Evolutionary conservation across 768 basidiomycete genomes (phyloP).

Genomic region (Rhodotorula toruloides): DNA sequence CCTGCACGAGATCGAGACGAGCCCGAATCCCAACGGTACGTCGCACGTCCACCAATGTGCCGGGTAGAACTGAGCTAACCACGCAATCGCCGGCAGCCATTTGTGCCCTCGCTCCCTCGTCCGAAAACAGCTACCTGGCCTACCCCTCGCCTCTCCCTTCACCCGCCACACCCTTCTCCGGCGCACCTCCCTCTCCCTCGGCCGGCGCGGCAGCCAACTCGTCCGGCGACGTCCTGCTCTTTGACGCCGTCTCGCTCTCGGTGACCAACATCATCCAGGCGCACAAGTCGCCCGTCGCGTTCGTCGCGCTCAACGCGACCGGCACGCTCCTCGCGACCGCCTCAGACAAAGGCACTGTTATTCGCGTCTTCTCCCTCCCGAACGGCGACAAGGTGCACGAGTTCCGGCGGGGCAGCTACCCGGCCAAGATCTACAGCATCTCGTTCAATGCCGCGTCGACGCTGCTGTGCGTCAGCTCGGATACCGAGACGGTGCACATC

Average conservation of each 20-base stretch:
- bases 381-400: constrained; percentile 90
- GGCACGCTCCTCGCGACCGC: constrained; percentile 90
- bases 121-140: constrained; percentile 87
- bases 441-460: constrained; percentile 77
- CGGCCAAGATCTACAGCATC: constrained; percentile 75
- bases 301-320: constrained; percentile 73
- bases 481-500: constrained; percentile 92
- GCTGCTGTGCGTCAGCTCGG: constrained; percentile 82
- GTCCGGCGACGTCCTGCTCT: constrained; percentile 75
- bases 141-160: constrained; percentile 93
- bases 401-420: constrained; percentile 83
- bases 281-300: constrained; percentile 88
- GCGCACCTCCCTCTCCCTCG: constrained; percentile 46
- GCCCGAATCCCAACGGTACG: constrained; percentile 86
- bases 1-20: constrained; percentile 93
- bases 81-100: constrained; percentile 57
- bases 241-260: constrained; percentile 84
- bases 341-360: constrained; percentile 92
- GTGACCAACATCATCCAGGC: constrained; percentile 95
- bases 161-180: constrained; percentile 58
- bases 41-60: not conserved
- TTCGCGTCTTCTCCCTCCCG: constrained; percentile 87
- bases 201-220: constrained; percentile 44
- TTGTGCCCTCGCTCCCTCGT: constrained; percentile 86
- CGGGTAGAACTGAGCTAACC: not conserved